These are phyloP conservation scores for Malus hybrid DNA, from an alignment of 331 rosid species.

Conservation along the genomic window DNA sequence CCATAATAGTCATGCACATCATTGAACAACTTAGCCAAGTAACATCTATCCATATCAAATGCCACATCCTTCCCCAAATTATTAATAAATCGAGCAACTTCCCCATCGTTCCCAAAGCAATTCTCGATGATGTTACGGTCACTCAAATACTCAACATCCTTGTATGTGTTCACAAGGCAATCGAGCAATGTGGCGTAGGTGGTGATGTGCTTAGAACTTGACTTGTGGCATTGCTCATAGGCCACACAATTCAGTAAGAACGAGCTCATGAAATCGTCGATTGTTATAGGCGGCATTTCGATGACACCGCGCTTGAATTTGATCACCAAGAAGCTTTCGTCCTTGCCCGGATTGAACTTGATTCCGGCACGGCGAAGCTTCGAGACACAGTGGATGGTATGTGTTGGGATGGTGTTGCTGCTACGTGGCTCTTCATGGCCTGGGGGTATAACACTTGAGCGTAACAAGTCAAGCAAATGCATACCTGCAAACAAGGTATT, in stretches of 20 bases:
- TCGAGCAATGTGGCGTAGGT: constrained; percentile 52
- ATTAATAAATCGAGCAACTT: constrained; percentile 43
- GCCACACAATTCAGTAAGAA: constrained; percentile 62
- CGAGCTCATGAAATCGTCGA: constrained; percentile 59
- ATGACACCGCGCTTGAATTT: constrained; percentile 44
- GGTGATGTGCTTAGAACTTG: constrained; percentile 37
- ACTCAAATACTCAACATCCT: constrained; percentile 57
- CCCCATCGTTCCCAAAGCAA: constrained; percentile 51
- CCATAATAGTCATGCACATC: constrained; percentile 44
- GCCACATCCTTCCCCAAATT: constrained; percentile 55
- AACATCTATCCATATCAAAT: constrained; percentile 48
- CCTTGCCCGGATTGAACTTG: constrained; percentile 6
- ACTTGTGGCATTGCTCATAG: constrained; percentile 51
- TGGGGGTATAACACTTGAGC: constrained; percentile 33
- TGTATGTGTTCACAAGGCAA: constrained; percentile 47
- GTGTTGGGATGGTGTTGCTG: constrained; percentile 25
- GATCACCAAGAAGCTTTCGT: constrained; percentile 34
- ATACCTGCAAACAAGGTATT: not conserved
- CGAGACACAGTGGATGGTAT: constrained; percentile 53
- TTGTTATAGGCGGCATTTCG: constrained; percentile 42
- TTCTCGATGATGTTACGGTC: constrained; percentile 54
- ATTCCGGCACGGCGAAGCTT: constrained; percentile 62
- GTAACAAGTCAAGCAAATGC: constrained; percentile 56
- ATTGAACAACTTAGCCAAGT: constrained; percentile 40
- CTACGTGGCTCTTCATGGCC: not conserved